A percentile compares a stretch with the other conserved stretches of the same genome.
Evolutionary conservation across 257 asterid species (phyloP).

Genomic region (Penstemon davidsonii): DNA sequence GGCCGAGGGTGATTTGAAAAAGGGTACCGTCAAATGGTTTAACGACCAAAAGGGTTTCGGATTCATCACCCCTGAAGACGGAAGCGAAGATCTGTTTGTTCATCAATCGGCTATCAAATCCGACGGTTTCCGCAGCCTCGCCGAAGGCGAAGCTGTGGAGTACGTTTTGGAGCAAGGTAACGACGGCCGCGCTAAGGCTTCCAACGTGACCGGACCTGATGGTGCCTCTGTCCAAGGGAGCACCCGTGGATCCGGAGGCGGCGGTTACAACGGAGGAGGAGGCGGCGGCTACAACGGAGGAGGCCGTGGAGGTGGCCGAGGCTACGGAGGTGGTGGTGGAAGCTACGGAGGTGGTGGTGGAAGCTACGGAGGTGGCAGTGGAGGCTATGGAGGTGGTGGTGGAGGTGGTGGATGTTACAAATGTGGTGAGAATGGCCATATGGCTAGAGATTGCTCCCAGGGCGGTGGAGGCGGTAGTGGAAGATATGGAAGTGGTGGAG

Average conservation of each 20-base stretch:
- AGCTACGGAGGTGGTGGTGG: conserved; percentile 35
- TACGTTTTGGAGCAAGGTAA: conserved; percentile 46
- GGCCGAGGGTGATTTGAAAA: conserved; percentile 44
- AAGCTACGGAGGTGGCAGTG: conserved; percentile 3
- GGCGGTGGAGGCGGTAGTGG: conserved; percentile 38
- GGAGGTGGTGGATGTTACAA: conserved; percentile 31
- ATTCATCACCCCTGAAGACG: conserved; percentile 82
- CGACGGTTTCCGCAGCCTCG: conserved; percentile 70
- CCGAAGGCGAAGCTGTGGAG: conserved; percentile 74
- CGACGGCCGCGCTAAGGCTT: conserved; percentile 66
- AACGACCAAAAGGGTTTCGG: conserved; percentile 81
- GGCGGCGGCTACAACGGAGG: conserved; percentile 34
- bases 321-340: conserved; percentile 28
- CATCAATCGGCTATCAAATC: conserved; percentile 77
- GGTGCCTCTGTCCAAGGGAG: conserved; percentile 58
- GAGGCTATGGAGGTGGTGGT: too few species aligned
- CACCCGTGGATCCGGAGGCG: conserved; percentile 37
- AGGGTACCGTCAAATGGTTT: conserved; percentile 86
- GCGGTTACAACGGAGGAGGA: conserved; percentile 31
- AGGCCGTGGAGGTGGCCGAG: conserved; percentile 30
- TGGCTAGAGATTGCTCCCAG: conserved; percentile 21
- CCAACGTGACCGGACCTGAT: conserved; percentile 58
- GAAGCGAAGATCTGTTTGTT: conserved; percentile 79
- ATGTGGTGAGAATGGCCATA: conserved; percentile 23
- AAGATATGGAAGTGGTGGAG: conserved; percentile 18